A percentile compares a stretch with the other conserved stretches of the same genome.
Conservation (phyloP, 148 eudicot genomes). For the Heliamphora exappendiculata region DNA sequence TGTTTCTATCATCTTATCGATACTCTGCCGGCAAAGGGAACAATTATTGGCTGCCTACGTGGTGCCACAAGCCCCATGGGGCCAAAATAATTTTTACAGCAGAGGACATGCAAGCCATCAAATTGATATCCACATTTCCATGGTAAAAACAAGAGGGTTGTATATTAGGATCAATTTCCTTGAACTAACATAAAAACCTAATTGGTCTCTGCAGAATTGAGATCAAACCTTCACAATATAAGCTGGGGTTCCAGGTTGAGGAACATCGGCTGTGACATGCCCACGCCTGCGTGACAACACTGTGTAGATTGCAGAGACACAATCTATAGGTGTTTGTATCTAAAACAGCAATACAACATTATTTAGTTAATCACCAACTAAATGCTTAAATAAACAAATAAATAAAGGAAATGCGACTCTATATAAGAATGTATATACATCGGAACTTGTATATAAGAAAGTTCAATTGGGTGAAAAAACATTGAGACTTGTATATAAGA, state of each 20-base stretch:
- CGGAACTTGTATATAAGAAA: not conserved
- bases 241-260: slow-evolving; percentile 98
- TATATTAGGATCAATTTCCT: not conserved
- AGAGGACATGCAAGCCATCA: not conserved
- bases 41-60: too few relatives aligned
- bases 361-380: slow-evolving; percentile 2
- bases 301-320: slow-evolving; percentile 89
- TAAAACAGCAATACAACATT: slow-evolving; percentile 29
- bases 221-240: slow-evolving; percentile 83
- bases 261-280: slow-evolving; percentile 93
- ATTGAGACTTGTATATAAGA: not conserved
- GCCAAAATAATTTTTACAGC: not conserved
- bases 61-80: not conserved
- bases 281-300: slow-evolving; percentile 96
- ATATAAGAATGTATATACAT: not conserved
- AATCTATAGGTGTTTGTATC: slow-evolving; percentile 98
- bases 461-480: not conserved
- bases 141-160: not conserved
- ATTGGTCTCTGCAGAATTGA: not conserved
- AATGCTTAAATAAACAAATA: not conserved
- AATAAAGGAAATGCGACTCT: not conserved
- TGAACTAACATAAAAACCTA: not conserved
- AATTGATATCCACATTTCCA: not conserved
- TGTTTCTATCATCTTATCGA: not conserved
- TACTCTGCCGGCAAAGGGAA: not conserved